Evolutionary conservation across 1,284 basidiomycete genomes (phyloP).

Genomic region (Polyporus tsugae): DNA sequence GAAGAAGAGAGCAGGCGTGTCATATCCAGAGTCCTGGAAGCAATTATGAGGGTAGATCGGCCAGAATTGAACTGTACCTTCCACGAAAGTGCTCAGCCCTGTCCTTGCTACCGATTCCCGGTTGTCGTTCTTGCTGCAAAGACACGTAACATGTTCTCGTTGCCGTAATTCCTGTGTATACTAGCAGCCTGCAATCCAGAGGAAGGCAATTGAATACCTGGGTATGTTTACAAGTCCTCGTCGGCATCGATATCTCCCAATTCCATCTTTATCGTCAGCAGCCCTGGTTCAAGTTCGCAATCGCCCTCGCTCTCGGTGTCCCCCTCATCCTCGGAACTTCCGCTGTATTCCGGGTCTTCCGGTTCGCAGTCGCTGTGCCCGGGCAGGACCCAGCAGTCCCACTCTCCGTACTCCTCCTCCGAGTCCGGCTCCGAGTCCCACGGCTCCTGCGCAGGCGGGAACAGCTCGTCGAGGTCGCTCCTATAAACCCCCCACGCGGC

Average conservation of each 20-base stretch:
- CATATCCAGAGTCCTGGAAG: neutral
- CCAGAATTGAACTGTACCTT: neutral
- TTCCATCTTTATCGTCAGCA: neutral
- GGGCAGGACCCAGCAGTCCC: neutral
- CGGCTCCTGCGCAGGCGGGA: neutral
- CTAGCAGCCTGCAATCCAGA: neutral
- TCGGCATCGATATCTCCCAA: neutral
- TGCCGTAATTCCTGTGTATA: neutral
- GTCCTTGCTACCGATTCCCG: neutral
- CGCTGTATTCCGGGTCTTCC: neutral
- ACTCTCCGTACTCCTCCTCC: neutral
- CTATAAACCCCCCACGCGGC: conserved; percentile 23
- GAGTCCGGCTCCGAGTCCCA: neutral
- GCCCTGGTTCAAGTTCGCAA: neutral
- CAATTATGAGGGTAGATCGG: neutral
- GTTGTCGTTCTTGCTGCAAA: neutral
- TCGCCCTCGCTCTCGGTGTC: neutral
- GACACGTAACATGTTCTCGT: neutral
- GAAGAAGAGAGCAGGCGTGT: neutral
- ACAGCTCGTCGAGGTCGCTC: conserved; percentile 23
- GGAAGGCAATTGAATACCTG: neutral
- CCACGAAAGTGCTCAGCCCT: neutral
- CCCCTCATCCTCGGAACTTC: neutral
- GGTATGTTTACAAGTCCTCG: neutral
- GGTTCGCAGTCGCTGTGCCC: neutral